Percentiles rank a stretch among this genome's conserved stretches.
phyloP scores from a whole-genome alignment of 345 rosid species.

The Populus pruinosa region DNA sequence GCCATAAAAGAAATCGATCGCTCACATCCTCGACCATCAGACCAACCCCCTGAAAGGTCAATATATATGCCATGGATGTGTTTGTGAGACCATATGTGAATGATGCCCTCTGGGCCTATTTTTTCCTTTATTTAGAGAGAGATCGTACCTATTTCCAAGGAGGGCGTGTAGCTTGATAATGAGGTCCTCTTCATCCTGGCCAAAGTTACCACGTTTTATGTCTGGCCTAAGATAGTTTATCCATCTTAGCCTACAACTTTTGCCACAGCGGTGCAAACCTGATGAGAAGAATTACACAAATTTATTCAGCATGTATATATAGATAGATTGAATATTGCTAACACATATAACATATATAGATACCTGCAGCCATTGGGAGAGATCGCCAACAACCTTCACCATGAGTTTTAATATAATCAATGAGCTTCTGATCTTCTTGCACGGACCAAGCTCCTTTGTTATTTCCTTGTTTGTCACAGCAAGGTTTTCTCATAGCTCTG shows the following conservation, averaged over 20 bases:
- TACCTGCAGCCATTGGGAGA: constrained; percentile 43
- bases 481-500: constrained; percentile 17
- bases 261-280: constrained; percentile 65
- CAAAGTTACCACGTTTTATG: constrained; percentile 51
- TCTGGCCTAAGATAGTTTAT: constrained; percentile 54
- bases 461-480: constrained; percentile 22
- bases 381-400: constrained; percentile 48
- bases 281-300: not conserved
- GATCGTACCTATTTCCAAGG: constrained; percentile 48
- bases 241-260: constrained; percentile 65
- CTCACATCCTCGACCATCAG: not conserved
- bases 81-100: not conserved
- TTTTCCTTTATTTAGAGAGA: not conserved
- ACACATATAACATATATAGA: no score
- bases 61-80: not conserved
- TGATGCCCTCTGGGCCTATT: not conserved
- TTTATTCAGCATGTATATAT: not conserved
- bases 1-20: not conserved
- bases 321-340: not conserved
- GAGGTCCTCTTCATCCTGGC: constrained; percentile 56
- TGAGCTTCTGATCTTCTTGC: constrained; percentile 44
- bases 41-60: not conserved
- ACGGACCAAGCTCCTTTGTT: constrained; percentile 47
- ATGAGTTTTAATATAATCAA: constrained; percentile 30
- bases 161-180: constrained; percentile 56